Evolutionary conservation across 2,329 filamentous ascomycete species (phyloP).

Genomic region (Stromatinia cepivora): DNA sequence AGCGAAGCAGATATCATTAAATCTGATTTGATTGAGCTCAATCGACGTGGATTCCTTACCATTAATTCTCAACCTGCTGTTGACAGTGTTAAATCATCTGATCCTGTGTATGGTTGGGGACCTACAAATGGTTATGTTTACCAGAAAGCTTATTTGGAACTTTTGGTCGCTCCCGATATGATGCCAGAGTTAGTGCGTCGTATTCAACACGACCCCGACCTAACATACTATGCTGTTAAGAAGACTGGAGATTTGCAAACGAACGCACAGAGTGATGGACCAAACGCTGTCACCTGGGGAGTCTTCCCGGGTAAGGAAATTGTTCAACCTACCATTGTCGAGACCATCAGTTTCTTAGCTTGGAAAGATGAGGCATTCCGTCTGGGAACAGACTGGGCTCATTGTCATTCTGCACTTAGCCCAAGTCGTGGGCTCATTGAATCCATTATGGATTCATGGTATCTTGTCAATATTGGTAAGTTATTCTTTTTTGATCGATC

Average conservation of each 20-base stretch:
- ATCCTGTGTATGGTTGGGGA: constrained; percentile 90
- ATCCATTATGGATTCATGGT: constrained; percentile 85
- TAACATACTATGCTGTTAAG: constrained; percentile 94
- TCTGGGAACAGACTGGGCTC: constrained; percentile 89
- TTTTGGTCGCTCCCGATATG: constrained; percentile 79
- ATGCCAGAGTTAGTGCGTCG: constrained; percentile 75
- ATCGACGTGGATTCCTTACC: constrained; percentile 83
- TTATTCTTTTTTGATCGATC: constrained; percentile 25
- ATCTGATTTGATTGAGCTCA: constrained; percentile 75
- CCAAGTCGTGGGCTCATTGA: constrained; percentile 79
- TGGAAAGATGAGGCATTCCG: constrained; percentile 99
- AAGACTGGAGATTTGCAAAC: constrained; percentile 79
- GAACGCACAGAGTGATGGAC: constrained; percentile 81
- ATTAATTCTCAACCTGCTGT: constrained; percentile 98
- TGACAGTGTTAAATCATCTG: constrained; percentile 82
- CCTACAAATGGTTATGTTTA: constrained; percentile 95
- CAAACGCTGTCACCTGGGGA: constrained; percentile 99
- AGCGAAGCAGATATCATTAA: constrained; percentile 79
- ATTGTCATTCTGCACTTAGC: constrained; percentile 77
- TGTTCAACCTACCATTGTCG: constrained; percentile 99
- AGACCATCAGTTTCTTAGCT: constrained; percentile 94
- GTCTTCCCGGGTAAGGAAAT: constrained; percentile 99
- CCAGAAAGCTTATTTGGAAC: constrained; percentile 95
- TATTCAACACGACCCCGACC: constrained; percentile 73
- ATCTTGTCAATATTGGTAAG: constrained; percentile 90